A percentile compares a stretch with the other conserved stretches of the same genome.
These are phyloP conservation scores for Annulohypoxylon moriforme DNA, from an alignment of 495 filamentous ascomycete genomes.

Conservation along the genomic window DNA sequence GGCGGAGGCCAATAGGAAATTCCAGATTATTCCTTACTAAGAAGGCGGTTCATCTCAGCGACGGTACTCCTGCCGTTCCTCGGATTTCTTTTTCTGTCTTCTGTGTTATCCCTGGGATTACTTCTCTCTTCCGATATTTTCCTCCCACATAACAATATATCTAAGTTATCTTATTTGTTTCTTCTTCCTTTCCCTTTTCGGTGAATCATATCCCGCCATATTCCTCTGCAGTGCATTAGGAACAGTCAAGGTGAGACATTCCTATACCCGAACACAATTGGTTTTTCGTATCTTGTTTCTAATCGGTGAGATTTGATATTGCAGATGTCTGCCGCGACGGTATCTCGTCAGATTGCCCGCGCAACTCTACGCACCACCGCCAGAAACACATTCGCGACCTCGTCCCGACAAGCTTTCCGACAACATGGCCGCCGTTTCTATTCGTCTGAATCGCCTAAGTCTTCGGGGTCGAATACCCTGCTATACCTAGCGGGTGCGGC, in stretches of 20 bases:
- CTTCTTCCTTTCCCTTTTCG: constrained; percentile 35
- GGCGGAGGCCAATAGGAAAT: constrained; percentile 24
- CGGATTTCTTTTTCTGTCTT: constrained; percentile 31
- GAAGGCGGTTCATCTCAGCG: constrained; percentile 19
- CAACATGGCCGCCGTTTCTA: constrained; percentile 77
- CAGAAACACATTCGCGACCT: constrained; percentile 59
- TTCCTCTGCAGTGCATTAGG: constrained; percentile 37
- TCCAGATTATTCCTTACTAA: constrained; percentile 40
- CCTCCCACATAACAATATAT: constrained; percentile 22
- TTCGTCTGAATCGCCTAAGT: constrained; percentile 73
- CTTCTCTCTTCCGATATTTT: constrained; percentile 27
- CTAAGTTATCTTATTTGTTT: constrained; percentile 21
- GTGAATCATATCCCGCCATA: constrained; percentile 32
- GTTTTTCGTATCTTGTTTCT: constrained; percentile 38
- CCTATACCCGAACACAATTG: constrained; percentile 26
- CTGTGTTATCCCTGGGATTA: constrained; percentile 30
- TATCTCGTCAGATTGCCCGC: constrained; percentile 64
- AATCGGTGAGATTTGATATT: constrained; percentile 26
- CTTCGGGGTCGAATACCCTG: constrained; percentile 60
- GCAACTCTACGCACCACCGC: constrained; percentile 67
- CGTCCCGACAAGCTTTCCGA: constrained; percentile 70
- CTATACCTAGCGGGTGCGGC: constrained; percentile 63
- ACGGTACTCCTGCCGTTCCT: constrained; percentile 31
- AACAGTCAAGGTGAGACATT: constrained; percentile 40
- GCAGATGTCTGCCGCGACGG: constrained; percentile 60